Percentiles rank a stretch among this genome's conserved stretches.
Conservation (phyloP, 129 eudicot genomes). For the Arctium minus region DNA sequence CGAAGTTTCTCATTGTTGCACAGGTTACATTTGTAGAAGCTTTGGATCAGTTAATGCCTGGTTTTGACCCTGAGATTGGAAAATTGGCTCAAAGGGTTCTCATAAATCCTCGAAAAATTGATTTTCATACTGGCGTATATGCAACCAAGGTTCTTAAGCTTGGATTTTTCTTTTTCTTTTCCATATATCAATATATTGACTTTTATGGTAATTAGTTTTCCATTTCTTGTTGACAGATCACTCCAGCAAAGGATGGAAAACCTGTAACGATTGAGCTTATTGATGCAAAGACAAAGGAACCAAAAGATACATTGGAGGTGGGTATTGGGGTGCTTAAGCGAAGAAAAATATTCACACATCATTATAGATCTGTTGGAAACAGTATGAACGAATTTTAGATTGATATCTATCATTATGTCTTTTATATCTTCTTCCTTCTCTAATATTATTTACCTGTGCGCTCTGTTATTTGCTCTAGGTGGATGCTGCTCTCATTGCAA, state of each 20-base stretch:
- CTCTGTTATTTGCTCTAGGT: slow-evolving; percentile 37
- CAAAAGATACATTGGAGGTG: slow-evolving; percentile 72
- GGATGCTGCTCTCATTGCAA: slow-evolving; percentile 84
- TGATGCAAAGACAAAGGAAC: slow-evolving; percentile 78
- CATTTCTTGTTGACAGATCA: slow-evolving; percentile 39
- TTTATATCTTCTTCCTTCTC: background rate
- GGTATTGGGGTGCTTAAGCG: background rate
- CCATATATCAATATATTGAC: background rate
- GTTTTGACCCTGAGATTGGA: slow-evolving; percentile 80
- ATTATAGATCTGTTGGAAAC: background rate
- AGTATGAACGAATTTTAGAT: background rate
- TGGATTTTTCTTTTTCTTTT: background rate
- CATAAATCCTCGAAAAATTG: slow-evolving; percentile 74
- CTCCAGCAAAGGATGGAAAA: slow-evolving; percentile 82
- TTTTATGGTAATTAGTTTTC: background rate
- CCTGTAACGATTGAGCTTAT: slow-evolving; percentile 73
- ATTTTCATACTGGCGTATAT: slow-evolving; percentile 73
- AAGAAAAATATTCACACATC: background rate
- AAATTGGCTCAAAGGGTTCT: slow-evolving; percentile 77
- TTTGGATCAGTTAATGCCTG: slow-evolving; percentile 80
- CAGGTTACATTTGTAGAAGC: slow-evolving; percentile 82
- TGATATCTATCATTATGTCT: background rate
- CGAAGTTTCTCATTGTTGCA: background rate
- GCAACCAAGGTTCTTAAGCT: slow-evolving; percentile 57
- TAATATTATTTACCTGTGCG: background rate